Conservation (phyloP, 1,284 basidiomycete genomes). For the Vanrija sp. region DNA sequence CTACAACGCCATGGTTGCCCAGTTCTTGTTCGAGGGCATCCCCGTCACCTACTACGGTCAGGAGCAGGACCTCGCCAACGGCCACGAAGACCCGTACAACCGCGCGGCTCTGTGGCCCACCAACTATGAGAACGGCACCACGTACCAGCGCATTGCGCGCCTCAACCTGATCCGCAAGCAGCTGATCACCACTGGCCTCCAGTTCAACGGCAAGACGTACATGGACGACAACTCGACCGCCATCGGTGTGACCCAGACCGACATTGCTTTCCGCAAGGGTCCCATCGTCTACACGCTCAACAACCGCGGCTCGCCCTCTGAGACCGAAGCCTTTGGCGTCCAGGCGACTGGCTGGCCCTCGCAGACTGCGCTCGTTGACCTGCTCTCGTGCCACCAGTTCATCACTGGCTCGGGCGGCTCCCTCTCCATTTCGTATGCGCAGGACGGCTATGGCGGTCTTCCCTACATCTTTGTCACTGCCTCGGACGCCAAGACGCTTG, state of each 20-base stretch:
- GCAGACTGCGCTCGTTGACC: conserved; percentile 40
- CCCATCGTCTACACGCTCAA: conserved; percentile 66
- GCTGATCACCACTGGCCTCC: conserved; percentile 53
- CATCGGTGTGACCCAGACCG: conserved; percentile 57
- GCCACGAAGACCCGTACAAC: conserved; percentile 64
- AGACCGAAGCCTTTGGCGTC: conserved; percentile 32
- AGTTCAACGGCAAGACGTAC: conserved; percentile 54
- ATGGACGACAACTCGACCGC: conserved; percentile 58
- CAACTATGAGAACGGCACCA: conserved; percentile 53
- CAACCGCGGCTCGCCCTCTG: conserved; percentile 52
- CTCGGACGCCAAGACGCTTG: conserved; percentile 7
- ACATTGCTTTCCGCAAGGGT: conserved; percentile 69
- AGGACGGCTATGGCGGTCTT: conserved; percentile 40
- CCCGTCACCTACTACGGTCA: conserved; percentile 70
- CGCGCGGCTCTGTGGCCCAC: conserved; percentile 71
- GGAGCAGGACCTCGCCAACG: conserved; percentile 61
- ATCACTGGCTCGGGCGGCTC: conserved; percentile 39
- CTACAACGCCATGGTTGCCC: conserved; percentile 63
- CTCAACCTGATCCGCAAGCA: conserved; percentile 70
- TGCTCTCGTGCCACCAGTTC: conserved; percentile 40
- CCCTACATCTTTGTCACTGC: conserved; percentile 34
- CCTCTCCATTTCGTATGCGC: conserved; percentile 40
- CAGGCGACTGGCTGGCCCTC: conserved; percentile 37
- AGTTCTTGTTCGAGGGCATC: conserved; percentile 66
- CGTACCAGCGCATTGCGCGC: conserved; percentile 60